Percentiles rank a stretch among this genome's conserved stretches.
phyloP scores from a whole-genome alignment of 345 rosid species.

The Carallia brachiata region DNA sequence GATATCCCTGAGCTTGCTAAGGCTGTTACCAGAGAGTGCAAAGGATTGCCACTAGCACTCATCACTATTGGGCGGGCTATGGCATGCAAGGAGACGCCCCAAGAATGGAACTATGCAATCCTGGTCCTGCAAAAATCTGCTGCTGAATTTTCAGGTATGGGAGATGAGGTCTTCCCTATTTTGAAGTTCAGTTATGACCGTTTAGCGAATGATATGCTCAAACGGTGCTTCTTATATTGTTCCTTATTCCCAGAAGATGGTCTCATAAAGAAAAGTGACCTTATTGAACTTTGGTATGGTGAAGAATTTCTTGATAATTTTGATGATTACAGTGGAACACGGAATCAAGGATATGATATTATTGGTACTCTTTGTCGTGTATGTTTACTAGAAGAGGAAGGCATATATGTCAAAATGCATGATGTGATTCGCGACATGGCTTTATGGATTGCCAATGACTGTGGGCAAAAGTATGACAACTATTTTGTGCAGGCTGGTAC shows the following conservation, averaged over 20 bases:
- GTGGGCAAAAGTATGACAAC: conserved; percentile 8
- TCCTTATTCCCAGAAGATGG: conserved; percentile 20
- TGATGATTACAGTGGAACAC: neutral
- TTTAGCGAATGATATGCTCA: neutral
- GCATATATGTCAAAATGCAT: conserved; percentile 34
- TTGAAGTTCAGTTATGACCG: neutral
- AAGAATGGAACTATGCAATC: conserved; percentile 36
- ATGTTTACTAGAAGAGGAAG: conserved; percentile 25
- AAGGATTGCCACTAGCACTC: conserved; percentile 33
- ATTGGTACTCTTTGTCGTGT: conserved; percentile 22
- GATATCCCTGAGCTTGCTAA: conserved; percentile 32
- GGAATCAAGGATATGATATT: neutral
- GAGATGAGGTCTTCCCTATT: neutral
- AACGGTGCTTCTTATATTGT: too few relatives aligned
- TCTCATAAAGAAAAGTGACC: neutral
- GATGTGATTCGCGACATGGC: conserved; percentile 42
- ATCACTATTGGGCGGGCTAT: conserved; percentile 37
- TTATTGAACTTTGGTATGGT: conserved; percentile 19
- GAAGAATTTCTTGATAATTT: conserved; percentile 12
- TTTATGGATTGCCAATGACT: conserved; percentile 28
- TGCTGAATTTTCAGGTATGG: too few relatives aligned
- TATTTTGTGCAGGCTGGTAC: conserved; percentile 7
- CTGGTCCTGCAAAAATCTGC: neutral
- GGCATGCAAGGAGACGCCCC: conserved; percentile 33
- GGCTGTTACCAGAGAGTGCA: conserved; percentile 29